A percentile compares a stretch with the other conserved stretches of the same genome.
Evolutionary conservation across 768 basidiomycete species (phyloP).

Genomic region (Pisolithus marmoratus): DNA sequence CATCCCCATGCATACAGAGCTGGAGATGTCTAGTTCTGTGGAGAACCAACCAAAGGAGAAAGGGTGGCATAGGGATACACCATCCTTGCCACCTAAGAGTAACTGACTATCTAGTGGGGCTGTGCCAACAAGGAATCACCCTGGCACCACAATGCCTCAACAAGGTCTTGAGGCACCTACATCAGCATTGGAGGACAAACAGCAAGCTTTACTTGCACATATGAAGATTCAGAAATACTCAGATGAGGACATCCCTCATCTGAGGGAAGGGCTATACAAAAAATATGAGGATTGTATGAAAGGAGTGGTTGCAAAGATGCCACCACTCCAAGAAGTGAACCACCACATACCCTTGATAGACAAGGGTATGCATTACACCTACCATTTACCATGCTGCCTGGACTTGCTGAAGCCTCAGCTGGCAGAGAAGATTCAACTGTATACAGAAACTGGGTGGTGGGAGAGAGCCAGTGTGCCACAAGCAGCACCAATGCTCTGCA

Average conservation of each 20-base stretch:
- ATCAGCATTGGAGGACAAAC: too few relatives aligned
- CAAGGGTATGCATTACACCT: too few relatives aligned
- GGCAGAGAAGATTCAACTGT: too few relatives aligned
- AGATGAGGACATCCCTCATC: background rate
- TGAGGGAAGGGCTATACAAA: background rate
- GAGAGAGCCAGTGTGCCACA: too few relatives aligned
- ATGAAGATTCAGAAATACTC: background rate
- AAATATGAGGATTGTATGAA: background rate
- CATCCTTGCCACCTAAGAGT: background rate
- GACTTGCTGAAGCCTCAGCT: too few relatives aligned
- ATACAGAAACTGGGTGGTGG: too few relatives aligned
- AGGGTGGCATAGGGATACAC: background rate
- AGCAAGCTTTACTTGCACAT: background rate
- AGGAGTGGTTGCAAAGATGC: background rate
- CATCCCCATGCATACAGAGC: background rate
- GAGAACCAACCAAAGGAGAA: background rate
- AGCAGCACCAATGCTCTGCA: too few relatives aligned
- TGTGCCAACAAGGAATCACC: too few relatives aligned
- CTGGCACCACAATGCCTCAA: too few relatives aligned
- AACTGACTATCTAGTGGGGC: too few relatives aligned
- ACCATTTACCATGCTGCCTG: too few relatives aligned
- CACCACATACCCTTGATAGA: background rate
- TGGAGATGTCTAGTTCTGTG: background rate
- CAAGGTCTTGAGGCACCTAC: too few relatives aligned
- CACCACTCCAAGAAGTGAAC: background rate